A percentile compares a stretch with the other conserved stretches of the same genome.
These are phyloP conservation scores for Leccinum disarticulatum DNA, from an alignment of 768 basidiomycete species.

Conservation along the genomic window DNA sequence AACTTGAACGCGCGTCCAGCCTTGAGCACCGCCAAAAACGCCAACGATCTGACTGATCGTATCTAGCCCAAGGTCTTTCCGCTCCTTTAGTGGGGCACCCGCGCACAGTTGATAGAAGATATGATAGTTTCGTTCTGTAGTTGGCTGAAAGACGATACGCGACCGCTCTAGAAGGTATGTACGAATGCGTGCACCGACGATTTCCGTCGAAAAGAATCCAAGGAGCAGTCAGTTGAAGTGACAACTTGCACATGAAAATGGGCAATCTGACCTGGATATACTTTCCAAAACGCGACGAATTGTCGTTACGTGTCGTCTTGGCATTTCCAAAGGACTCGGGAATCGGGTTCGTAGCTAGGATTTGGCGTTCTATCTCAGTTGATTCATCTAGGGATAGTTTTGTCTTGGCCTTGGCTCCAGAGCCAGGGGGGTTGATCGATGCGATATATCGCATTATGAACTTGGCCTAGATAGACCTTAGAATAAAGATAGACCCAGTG, in stretches of 20 bases:
- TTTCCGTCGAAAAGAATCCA: constrained; percentile 98
- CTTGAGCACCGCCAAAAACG: too few species aligned
- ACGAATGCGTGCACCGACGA: constrained; percentile 97
- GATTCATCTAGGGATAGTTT: constrained; percentile 80
- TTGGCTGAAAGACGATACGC: constrained; percentile 94
- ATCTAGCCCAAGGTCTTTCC: constrained; percentile 91
- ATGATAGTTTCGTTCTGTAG: constrained; percentile 97
- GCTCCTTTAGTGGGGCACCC: constrained; percentile 92
- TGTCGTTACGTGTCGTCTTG: constrained; percentile 98
- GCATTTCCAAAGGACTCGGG: constrained; percentile 99
- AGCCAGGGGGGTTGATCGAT: constrained; percentile 85
- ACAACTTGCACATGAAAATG: neutral
- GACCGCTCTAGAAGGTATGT: constrained; percentile 98
- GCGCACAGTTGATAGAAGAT: constrained; percentile 99
- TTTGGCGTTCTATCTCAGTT: constrained; percentile 95
- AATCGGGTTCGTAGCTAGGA: constrained; percentile 98
- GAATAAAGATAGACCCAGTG: constrained; percentile 2
- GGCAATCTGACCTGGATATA: constrained; percentile 77
- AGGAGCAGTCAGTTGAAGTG: neutral
- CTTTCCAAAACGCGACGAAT: constrained; percentile 98
- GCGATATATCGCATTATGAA: constrained; percentile 99
- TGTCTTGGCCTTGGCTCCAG: constrained; percentile 58
- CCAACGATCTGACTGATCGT: too few species aligned
- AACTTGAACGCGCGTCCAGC: too few species aligned
- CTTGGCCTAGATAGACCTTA: constrained; percentile 64